These are phyloP conservation scores for Triglochin maritima DNA, from an alignment of 106 monocot species.

Conservation along the genomic window DNA sequence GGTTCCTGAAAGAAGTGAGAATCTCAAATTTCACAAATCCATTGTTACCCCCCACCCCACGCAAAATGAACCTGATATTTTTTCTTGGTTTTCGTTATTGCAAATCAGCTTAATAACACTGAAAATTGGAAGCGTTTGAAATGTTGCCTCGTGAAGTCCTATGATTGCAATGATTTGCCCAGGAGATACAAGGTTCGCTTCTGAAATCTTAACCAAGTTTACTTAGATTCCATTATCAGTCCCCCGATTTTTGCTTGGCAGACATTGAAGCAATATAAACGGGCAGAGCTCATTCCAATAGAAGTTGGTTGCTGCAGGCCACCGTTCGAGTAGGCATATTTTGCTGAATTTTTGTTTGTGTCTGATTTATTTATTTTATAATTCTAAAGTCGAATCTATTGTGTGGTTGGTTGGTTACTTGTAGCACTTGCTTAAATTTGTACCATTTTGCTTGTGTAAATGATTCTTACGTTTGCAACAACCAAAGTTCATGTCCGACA, in stretches of 20 bases:
- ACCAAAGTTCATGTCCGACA: too few species aligned
- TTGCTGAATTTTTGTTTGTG: neutral
- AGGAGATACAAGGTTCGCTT: constrained; percentile 71
- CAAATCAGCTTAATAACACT: constrained; percentile 66
- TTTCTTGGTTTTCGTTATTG: neutral
- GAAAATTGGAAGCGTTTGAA: constrained; percentile 68
- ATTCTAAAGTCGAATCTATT: too few species aligned
- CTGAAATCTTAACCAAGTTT: neutral
- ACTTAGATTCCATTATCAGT: neutral
- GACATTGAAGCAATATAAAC: constrained; percentile 71
- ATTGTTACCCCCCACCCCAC: neutral
- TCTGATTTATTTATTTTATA: neutral
- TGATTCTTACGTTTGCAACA: too few species aligned
- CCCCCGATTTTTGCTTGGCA: constrained; percentile 22
- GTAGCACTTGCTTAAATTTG: too few species aligned
- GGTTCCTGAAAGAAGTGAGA: constrained; percentile 76
- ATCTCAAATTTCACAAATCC: neutral
- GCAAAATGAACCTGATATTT: neutral
- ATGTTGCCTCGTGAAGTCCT: constrained; percentile 81
- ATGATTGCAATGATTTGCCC: constrained; percentile 66
- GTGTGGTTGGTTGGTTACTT: too few species aligned
- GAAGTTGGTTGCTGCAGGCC: constrained; percentile 96
- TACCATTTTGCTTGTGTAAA: too few species aligned
- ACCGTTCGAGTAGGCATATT: constrained; percentile 72
- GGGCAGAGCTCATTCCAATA: constrained; percentile 73